These are phyloP conservation scores for Keithomyces neogunnii DNA, from an alignment of 2,329 filamentous ascomycete genomes.

Conservation along the genomic window DNA sequence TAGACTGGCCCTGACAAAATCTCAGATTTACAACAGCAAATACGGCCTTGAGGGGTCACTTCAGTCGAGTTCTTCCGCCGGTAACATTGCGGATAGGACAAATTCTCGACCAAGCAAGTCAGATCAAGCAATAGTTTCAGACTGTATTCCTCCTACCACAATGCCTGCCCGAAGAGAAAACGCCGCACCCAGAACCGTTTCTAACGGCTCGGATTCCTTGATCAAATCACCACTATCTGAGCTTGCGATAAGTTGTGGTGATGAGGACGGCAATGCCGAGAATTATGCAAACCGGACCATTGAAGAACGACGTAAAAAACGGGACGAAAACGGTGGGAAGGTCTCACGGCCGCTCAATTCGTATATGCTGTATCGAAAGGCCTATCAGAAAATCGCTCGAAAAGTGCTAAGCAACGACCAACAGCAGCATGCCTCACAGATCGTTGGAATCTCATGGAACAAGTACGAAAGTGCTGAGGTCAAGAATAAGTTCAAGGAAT, in stretches of 20 bases:
- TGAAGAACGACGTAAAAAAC: constrained; percentile 6
- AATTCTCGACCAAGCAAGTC: background rate
- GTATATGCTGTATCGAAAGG: constrained; percentile 95
- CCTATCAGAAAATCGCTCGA: constrained; percentile 72
- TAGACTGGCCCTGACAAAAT: background rate
- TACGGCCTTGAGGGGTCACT: background rate
- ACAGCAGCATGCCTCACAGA: constrained; percentile 82
- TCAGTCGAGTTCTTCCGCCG: background rate
- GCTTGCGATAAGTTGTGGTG: background rate
- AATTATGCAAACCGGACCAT: constrained; percentile 5
- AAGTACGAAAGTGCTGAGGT: constrained; percentile 66
- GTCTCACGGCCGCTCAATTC: constrained; percentile 85
- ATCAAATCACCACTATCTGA: constrained; percentile 6
- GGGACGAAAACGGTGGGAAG: constrained; percentile 26
- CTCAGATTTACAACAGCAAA: background rate
- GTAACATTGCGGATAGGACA: background rate
- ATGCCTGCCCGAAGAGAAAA: constrained; percentile 1
- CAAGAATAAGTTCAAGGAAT: constrained; percentile 65
- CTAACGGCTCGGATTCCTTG: background rate
- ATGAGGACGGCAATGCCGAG: constrained; percentile 3
- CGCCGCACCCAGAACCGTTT: background rate
- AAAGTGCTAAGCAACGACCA: constrained; percentile 83
- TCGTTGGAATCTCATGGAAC: constrained; percentile 78
- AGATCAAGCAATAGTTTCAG: background rate
- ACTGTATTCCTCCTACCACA: background rate